Percentiles rank a stretch among this genome's conserved stretches.
Evolutionary conservation across 805 yeast species (phyloP).

Genomic region (Candida oleophila): DNA sequence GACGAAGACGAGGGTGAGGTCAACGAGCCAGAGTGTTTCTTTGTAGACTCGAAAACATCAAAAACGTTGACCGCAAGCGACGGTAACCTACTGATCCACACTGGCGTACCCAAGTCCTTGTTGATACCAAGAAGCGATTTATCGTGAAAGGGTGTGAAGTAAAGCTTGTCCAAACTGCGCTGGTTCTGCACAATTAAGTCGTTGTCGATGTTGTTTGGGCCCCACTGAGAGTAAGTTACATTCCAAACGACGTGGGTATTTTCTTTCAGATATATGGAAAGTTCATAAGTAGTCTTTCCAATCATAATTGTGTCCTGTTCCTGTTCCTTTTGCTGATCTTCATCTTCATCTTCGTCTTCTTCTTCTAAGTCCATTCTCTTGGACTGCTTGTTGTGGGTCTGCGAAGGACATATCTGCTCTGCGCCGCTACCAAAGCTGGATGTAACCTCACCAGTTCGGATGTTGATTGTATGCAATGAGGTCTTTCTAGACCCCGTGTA

Average conservation of each 20-base stretch:
- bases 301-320: constrained; percentile 44
- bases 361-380: neutral
- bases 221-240: constrained; percentile 86
- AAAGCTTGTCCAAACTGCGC: constrained; percentile 66
- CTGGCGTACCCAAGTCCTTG: constrained; percentile 62
- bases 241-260: constrained; percentile 68
- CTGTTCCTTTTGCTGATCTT: constrained; percentile 5
- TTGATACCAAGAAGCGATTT: constrained; percentile 76
- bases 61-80: constrained; percentile 74
- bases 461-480: constrained; percentile 70
- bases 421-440: constrained; percentile 59
- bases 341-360: neutral
- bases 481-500: constrained; percentile 85
- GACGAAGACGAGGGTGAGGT: neutral
- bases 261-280: constrained; percentile 72
- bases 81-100: constrained; percentile 77
- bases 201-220: constrained; percentile 80
- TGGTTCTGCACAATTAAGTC: constrained; percentile 45
- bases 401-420: constrained; percentile 35
- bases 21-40: neutral
- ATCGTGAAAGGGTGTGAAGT: constrained; percentile 83
- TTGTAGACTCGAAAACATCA: constrained; percentile 53
- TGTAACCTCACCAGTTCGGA: constrained; percentile 69
- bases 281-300: constrained; percentile 72
- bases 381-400: constrained; percentile 18